Conservation (phyloP, 371 early-diverging fungal species). For the Actinomucor elegans region DNA sequence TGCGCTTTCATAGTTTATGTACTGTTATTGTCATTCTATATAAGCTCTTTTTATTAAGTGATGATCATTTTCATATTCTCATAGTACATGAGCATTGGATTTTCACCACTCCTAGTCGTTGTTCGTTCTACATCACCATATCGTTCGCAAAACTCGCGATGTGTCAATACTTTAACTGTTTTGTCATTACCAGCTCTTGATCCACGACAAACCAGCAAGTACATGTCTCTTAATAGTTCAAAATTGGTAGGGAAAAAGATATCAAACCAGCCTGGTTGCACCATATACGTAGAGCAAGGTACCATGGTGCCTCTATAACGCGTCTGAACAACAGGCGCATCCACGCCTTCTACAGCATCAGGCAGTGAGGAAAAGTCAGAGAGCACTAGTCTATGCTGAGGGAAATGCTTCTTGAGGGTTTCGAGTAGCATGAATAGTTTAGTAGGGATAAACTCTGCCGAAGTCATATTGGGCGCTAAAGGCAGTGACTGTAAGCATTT, state of each 20-base stretch:
- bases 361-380: constrained; percentile 81
- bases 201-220: constrained; percentile 55
- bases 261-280: constrained; percentile 93
- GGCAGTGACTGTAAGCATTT: constrained; percentile 68
- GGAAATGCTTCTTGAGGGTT: constrained; percentile 68
- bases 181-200: constrained; percentile 29
- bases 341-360: constrained; percentile 68
- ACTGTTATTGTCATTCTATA: neutral
- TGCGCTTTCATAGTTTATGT: neutral
- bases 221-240: constrained; percentile 72
- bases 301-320: constrained; percentile 81
- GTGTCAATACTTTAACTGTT: constrained; percentile 57
- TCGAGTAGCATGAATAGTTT: constrained; percentile 68
- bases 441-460: constrained; percentile 86
- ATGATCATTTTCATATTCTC: constrained; percentile 82
- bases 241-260: constrained; percentile 96
- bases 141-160: constrained; percentile 69
- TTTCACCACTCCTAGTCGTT: constrained; percentile 77
- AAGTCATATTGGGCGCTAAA: constrained; percentile 82
- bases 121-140: constrained; percentile 75
- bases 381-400: constrained; percentile 77
- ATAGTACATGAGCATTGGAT: constrained; percentile 93
- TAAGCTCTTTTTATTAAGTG: constrained; percentile 2
- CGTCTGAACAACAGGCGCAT: constrained; percentile 91
- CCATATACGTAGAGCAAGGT: constrained; percentile 86